Evolutionary conservation across 1,139 yeast species (phyloP).

Genomic region (Casaregolazyma lundiana): DNA sequence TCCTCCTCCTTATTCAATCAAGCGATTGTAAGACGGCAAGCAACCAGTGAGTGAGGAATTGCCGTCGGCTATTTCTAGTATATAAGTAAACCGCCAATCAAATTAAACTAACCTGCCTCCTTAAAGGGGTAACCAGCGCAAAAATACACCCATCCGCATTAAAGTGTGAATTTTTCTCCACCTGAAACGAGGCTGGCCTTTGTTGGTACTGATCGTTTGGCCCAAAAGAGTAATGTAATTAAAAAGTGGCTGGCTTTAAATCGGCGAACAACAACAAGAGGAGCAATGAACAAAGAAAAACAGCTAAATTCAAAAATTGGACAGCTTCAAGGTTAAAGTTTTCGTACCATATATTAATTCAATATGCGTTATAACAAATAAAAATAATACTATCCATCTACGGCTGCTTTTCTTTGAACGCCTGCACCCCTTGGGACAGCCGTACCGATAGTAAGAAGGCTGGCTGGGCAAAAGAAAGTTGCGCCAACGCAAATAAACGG

Average conservation of each 20-base stretch:
- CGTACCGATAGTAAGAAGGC: neutral
- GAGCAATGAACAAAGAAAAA: neutral
- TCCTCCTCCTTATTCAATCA: neutral
- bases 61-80: neutral
- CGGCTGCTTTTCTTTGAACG: too few species aligned
- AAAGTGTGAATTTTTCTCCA: neutral
- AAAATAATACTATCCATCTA: too few species aligned
- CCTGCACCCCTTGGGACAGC: too few species aligned
- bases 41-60: too few species aligned
- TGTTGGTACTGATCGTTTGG: neutral
- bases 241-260: conserved; percentile 8
- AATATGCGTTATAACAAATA: too few species aligned
- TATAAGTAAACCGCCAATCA: neutral
- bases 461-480: neutral
- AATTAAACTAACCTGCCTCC: neutral
- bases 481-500: neutral
- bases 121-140: neutral
- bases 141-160: neutral
- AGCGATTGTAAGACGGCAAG: neutral
- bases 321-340: neutral
- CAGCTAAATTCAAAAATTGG: neutral
- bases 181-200: neutral
- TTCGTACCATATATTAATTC: neutral
- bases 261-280: neutral
- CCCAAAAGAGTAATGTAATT: conserved; percentile 9